Evolutionary conservation across 306 rosid genomes (phyloP).

Genomic region (Rosa persica): DNA sequence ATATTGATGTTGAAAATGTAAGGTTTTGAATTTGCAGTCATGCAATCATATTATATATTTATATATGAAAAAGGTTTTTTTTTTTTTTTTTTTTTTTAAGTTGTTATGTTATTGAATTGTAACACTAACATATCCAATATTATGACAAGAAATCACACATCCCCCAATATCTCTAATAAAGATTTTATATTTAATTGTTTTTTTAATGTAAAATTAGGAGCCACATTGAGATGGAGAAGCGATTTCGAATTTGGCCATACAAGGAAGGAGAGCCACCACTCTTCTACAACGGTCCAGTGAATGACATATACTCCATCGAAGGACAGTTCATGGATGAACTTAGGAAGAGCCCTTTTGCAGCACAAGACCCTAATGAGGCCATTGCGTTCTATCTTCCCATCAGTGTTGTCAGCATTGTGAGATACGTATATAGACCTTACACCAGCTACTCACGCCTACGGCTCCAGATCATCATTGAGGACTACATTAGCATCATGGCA

Average conservation of each 20-base stretch:
- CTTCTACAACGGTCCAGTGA: constrained; percentile 59
- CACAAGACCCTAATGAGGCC: constrained; percentile 47
- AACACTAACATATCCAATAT: no score
- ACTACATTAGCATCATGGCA: constrained; percentile 31
- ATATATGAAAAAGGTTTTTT: no score
- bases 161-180: no score
- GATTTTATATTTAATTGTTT: neutral
- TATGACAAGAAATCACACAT: no score
- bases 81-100: no score
- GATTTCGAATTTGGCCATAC: constrained; percentile 65
- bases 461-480: constrained; percentile 32
- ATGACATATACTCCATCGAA: constrained; percentile 65
- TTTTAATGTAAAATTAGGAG: constrained; percentile 20
- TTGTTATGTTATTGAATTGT: no score
- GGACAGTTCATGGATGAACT: constrained; percentile 71
- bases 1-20: neutral
- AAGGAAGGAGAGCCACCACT: constrained; percentile 67
- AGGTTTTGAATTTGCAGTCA: neutral
- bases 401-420: constrained; percentile 43
- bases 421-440: constrained; percentile 47
- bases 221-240: constrained; percentile 60
- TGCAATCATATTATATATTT: neutral
- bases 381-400: constrained; percentile 53
- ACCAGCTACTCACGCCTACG: constrained; percentile 22
- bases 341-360: constrained; percentile 29